Evolutionary conservation across 495 filamentous ascomycete genomes (phyloP).

Genomic region (Lepraria neglecta): DNA sequence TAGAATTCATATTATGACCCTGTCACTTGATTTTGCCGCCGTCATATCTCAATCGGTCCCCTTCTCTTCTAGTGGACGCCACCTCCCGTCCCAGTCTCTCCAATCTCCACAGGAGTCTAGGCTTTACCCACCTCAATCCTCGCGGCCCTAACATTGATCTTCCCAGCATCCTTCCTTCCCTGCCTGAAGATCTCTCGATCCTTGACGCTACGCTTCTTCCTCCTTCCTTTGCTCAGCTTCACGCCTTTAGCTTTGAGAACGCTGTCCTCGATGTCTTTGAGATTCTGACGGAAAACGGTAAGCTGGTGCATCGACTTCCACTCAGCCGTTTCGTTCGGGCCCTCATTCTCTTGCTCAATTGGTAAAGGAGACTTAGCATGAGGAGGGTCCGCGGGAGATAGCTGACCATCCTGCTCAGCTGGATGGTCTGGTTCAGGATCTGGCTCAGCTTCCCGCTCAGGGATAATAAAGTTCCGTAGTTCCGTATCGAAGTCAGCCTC

Average conservation of each 20-base stretch:
- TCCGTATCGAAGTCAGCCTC: conserved; percentile 7
- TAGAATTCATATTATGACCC: too few relatives aligned
- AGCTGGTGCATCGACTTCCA: conserved; percentile 26
- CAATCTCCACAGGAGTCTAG: neutral
- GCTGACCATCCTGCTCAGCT: neutral
- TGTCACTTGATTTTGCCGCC: too few relatives aligned
- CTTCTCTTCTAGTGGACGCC: too few relatives aligned
- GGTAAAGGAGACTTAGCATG: neutral
- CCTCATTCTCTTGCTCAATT: neutral
- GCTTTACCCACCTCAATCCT: conserved; percentile 9
- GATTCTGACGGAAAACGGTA: conserved; percentile 21
- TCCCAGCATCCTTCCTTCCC: conserved; percentile 22
- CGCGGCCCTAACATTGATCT: conserved; percentile 19
- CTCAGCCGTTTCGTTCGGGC: conserved; percentile 12
- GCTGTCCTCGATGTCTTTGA: conserved; percentile 24
- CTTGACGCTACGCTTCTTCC: conserved; percentile 16
- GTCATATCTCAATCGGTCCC: too few relatives aligned
- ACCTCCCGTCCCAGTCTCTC: neutral
- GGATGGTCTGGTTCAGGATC: neutral
- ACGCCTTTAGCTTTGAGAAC: conserved; percentile 19
- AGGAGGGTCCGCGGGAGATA: neutral
- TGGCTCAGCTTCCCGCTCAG: neutral
- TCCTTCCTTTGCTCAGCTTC: conserved; percentile 13
- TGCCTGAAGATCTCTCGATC: conserved; percentile 18
- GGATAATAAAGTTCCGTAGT: conserved; percentile 5